Percentiles rank a stretch among this genome's conserved stretches.
Conservation (phyloP, 257 asterid species). For the Nemophila menziesii region DNA sequence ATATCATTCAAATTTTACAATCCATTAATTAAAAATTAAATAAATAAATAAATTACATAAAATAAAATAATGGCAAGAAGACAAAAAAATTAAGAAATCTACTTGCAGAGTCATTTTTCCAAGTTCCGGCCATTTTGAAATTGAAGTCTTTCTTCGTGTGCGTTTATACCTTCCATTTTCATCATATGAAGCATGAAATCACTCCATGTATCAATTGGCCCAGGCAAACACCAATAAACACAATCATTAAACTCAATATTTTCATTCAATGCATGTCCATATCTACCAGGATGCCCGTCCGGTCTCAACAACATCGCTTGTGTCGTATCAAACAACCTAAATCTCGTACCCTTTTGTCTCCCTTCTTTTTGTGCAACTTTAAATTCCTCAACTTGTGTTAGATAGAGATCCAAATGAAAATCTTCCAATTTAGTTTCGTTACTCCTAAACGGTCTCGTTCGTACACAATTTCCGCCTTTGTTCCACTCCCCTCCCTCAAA, state of each 20-base stretch:
- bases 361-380: conserved; percentile 21
- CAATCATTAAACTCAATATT: conserved; percentile 27
- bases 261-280: conserved; percentile 14
- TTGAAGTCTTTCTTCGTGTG: conserved; percentile 9
- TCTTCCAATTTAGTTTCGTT: conserved; percentile 12
- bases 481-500: conserved; percentile 28
- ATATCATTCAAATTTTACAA: conserved; percentile 5
- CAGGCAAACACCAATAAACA: conserved; percentile 36
- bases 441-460: conserved; percentile 21
- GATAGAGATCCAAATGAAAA: conserved; percentile 12
- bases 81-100: background rate
- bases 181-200: conserved; percentile 31
- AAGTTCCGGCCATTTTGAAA: background rate
- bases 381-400: conserved; percentile 27
- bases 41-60: conserved; percentile 7
- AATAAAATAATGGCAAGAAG: conserved; percentile 10
- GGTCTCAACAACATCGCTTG: conserved; percentile 29
- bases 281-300: conserved; percentile 32
- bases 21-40: conserved; percentile 7
- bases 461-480: conserved; percentile 20
- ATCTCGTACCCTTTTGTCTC: conserved; percentile 14
- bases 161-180: conserved; percentile 24
- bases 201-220: conserved; percentile 33
- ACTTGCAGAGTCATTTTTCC: conserved; percentile 6
- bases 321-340: conserved; percentile 22